phyloP scores from a whole-genome alignment of 345 rosid species.

The Kandelia obovata region DNA sequence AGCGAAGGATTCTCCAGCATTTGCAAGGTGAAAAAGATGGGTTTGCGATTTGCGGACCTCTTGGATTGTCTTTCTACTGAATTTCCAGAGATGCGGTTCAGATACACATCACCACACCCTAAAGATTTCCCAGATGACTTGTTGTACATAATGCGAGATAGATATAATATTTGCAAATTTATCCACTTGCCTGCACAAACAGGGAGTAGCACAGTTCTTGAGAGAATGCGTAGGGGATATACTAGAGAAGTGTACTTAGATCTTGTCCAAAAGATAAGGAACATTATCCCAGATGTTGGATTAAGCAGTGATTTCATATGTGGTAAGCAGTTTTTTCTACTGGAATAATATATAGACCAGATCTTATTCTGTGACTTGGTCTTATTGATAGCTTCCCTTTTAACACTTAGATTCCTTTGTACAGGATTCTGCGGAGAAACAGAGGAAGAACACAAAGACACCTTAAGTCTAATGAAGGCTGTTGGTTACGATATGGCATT shows the following conservation, averaged over 20 bases:
- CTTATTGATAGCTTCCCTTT: constrained; percentile 3
- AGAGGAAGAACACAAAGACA: constrained; percentile 80
- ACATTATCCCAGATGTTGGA: constrained; percentile 74
- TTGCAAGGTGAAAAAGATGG: constrained; percentile 73
- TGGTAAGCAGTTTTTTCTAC: constrained; percentile 43
- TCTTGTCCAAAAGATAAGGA: constrained; percentile 71
- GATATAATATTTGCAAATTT: constrained; percentile 71
- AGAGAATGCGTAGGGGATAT: constrained; percentile 85
- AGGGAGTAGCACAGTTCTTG: constrained; percentile 67
- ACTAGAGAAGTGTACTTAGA: constrained; percentile 91
- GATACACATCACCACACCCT: constrained; percentile 96
- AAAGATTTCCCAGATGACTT: constrained; percentile 89
- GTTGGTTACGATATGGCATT: constrained; percentile 95
- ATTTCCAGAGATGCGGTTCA: constrained; percentile 93
- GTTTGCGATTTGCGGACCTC: constrained; percentile 86
- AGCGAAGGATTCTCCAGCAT: constrained; percentile 87
- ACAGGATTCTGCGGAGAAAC: constrained; percentile 94
- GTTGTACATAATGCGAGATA: constrained; percentile 70
- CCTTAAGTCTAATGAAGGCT: constrained; percentile 57
- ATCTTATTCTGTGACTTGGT: not conserved
- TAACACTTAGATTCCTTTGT: constrained; percentile 3
- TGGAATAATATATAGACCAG: not conserved
- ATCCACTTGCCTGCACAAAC: constrained; percentile 95
- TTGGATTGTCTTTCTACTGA: constrained; percentile 72
- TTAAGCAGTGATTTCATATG: constrained; percentile 89